Conservation (phyloP, 768 basidiomycete species). For the Epithele typhae region DNA sequence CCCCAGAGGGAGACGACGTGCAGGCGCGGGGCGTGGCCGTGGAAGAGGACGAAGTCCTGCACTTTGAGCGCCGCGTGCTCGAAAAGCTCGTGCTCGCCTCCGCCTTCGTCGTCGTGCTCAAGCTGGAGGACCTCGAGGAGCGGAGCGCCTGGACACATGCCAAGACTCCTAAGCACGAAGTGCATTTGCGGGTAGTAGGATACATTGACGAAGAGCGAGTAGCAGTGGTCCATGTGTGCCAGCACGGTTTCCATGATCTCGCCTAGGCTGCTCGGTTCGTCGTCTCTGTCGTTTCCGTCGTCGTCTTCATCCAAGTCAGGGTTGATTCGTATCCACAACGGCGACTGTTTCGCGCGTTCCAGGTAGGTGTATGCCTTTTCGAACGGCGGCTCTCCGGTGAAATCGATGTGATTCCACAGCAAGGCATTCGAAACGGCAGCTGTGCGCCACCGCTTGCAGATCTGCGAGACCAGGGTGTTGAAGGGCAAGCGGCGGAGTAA, state of each 20-base stretch:
- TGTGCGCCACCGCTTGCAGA: slow-evolving; percentile 57
- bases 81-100: slow-evolving; percentile 43
- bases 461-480: slow-evolving; percentile 55
- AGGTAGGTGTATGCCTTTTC: slow-evolving; percentile 43
- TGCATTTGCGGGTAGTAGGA: slow-evolving; percentile 40
- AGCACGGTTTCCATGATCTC: slow-evolving; percentile 34
- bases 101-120: slow-evolving; percentile 46
- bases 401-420: slow-evolving; percentile 52
- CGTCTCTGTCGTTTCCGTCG: slow-evolving; percentile 7
- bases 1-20: slow-evolving; percentile 54
- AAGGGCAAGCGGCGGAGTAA: slow-evolving; percentile 30
- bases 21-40: slow-evolving; percentile 49
- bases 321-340: slow-evolving; percentile 49
- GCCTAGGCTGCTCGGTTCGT: slow-evolving; percentile 6
- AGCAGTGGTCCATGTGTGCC: slow-evolving; percentile 55
- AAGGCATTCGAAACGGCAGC: slow-evolving; percentile 45
- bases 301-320: slow-evolving; percentile 18
- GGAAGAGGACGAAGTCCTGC: slow-evolving; percentile 47
- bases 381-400: slow-evolving; percentile 35
- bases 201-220: slow-evolving; percentile 42
- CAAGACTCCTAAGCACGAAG: slow-evolving; percentile 23
- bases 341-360: slow-evolving; percentile 48
- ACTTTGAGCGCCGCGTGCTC: slow-evolving; percentile 35
- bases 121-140: slow-evolving; percentile 50
- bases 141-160: slow-evolving; percentile 43